Evolutionary conservation across 2,329 filamentous ascomycete genomes (phyloP).

Genomic region (Pyricularia sp.): DNA sequence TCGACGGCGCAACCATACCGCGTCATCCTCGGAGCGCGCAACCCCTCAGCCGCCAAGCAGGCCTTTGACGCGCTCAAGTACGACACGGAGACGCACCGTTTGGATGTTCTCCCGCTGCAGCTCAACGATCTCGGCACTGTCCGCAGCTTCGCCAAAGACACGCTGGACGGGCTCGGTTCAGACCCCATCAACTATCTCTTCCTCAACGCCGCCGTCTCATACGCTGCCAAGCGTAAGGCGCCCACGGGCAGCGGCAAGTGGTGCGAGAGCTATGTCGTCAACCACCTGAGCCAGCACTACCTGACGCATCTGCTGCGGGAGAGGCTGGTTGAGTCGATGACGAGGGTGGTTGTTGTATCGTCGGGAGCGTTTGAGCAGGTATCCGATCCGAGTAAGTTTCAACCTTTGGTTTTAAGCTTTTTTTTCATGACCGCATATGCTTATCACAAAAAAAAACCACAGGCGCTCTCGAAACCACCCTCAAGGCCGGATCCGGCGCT

Average conservation of each 20-base stretch:
- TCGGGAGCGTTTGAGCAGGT: constrained; percentile 36
- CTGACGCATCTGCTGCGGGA: constrained; percentile 37
- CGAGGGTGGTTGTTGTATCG: constrained; percentile 40
- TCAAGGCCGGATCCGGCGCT: constrained; percentile 25
- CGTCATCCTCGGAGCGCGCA: constrained; percentile 8
- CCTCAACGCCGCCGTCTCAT: constrained; percentile 37
- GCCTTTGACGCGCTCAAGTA: constrained; percentile 4
- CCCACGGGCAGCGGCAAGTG: constrained; percentile 32
- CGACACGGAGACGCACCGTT: constrained; percentile 17
- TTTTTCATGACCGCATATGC: background rate
- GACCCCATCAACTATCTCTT: constrained; percentile 36
- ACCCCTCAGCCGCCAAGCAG: background rate
- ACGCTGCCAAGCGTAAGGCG: constrained; percentile 23
- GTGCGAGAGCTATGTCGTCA: constrained; percentile 41
- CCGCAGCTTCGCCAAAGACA: constrained; percentile 34
- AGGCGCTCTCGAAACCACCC: constrained; percentile 14
- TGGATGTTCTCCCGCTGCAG: constrained; percentile 39
- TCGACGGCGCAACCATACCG: constrained; percentile 4
- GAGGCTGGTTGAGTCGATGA: constrained; percentile 34
- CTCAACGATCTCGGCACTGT: constrained; percentile 33
- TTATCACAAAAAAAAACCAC: background rate
- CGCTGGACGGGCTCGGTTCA: constrained; percentile 28
- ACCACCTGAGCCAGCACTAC: constrained; percentile 46
- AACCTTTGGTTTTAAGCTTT: background rate
- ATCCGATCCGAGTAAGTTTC: constrained; percentile 23